Evolutionary conservation across 352 stramenopile species (phyloP), one percentile per base, ranked within the genome.

Genomic region (Globisporangium abappressorium): DNA sequence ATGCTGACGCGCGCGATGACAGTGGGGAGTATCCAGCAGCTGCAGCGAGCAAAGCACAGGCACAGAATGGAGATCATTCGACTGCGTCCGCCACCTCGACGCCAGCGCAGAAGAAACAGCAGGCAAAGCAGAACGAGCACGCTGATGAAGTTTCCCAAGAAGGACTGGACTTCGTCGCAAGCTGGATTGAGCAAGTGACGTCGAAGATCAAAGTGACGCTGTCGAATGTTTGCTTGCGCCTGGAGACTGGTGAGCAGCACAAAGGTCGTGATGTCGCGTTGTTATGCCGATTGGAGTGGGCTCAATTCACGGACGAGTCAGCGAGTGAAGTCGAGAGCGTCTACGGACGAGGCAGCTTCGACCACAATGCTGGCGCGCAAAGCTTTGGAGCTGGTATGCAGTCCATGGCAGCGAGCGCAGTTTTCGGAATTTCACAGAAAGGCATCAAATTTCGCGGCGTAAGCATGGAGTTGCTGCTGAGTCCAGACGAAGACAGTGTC

Each of bases 181-280:
- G 84, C 57, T 96, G 89, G 89, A 96, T 96, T 62, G 89, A 96
- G 65, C 89, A 94, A 51, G 89, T 96, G 14, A 95, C 89, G 64
- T 94, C 87, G 53, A 96, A 95, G 67, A 94, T 96, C 71, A 96
- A 96, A 70, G 77, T 96, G 7, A 96, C 88, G 41, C 58, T 96
- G 54, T 91, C 88, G 22, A 96, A 96, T 69, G 87, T 96, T 62
- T 96, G 88, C 34, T 56, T 94, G 38, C 75, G 85, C 1, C 62
- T 96, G 15, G 87, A 94, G 71, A 92, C 88, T 0, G 76, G 82
- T 8, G 79, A 91, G 34, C 69, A 82, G 22, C 72, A 85, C 47
- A 87, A 80, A 53, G 82, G 72, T 54, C 80, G 82, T 41, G 80
- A 92, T 67, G 79, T 92, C 8, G 85, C 89, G 15, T 55, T 96